Evolutionary conservation across 345 rosid species (phyloP).

Genomic region (Syzygium jambos): DNA sequence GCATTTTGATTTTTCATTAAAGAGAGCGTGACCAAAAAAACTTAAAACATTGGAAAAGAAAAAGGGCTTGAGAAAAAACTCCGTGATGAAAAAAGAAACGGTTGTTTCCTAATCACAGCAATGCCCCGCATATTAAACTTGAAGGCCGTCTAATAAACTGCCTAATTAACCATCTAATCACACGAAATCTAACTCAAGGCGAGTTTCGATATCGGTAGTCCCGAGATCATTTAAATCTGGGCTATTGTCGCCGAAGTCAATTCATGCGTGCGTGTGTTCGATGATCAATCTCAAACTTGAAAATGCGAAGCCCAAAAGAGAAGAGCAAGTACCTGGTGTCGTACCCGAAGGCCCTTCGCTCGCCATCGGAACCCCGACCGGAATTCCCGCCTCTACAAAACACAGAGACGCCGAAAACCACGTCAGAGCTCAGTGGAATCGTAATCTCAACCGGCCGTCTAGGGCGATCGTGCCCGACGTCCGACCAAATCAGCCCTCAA

Average conservation of each 20-base stretch:
- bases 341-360: neutral
- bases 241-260: neutral
- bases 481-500: neutral
- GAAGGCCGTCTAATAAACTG: neutral
- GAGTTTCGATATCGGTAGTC: neutral
- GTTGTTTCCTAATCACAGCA: neutral
- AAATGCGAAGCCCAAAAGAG: neutral
- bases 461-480: neutral
- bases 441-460: neutral
- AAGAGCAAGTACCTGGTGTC: conserved; percentile 7
- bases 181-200: neutral
- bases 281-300: neutral
- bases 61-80: neutral
- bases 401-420: neutral
- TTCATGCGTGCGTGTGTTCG: too few relatives aligned
- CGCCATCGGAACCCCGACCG: conserved; percentile 8
- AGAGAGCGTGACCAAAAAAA: neutral
- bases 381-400: neutral
- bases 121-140: neutral
- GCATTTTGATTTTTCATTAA: neutral
- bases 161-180: neutral
- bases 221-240: neutral
- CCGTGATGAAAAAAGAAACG: neutral
- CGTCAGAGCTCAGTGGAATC: neutral
- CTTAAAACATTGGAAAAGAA: neutral